Percentiles rank a stretch among this genome's conserved stretches.
These are phyloP conservation scores for Scopulariopsis brevicaulis DNA, from an alignment of 2,329 filamentous ascomycete genomes.

Conservation along the genomic window DNA sequence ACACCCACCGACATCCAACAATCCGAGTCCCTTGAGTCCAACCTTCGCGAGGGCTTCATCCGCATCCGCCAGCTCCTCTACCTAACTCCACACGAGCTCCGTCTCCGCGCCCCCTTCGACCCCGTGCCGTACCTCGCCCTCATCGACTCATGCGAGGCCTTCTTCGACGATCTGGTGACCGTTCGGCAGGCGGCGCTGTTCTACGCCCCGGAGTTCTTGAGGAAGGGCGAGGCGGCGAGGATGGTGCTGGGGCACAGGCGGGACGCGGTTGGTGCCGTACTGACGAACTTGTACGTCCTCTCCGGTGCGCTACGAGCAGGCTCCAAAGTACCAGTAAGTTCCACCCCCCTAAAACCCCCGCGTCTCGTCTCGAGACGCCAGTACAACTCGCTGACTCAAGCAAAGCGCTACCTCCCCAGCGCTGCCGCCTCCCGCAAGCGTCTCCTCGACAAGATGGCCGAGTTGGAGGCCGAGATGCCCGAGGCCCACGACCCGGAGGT, in stretches of 20 bases:
- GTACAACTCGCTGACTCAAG: background rate
- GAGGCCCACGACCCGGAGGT: slow-evolving; percentile 13
- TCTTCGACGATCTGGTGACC: slow-evolving; percentile 47
- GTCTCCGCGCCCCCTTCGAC: slow-evolving; percentile 44
- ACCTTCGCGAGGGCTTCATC: slow-evolving; percentile 48
- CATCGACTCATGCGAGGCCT: slow-evolving; percentile 41
- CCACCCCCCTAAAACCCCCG: background rate
- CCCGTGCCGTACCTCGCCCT: slow-evolving; percentile 43
- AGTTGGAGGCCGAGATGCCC: slow-evolving; percentile 28
- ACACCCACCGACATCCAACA: slow-evolving; percentile 34
- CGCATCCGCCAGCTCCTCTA: slow-evolving; percentile 37
- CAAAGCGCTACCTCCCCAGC: slow-evolving; percentile 40
- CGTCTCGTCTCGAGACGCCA: background rate
- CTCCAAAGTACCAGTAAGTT: slow-evolving; percentile 33
- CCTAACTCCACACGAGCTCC: slow-evolving; percentile 40
- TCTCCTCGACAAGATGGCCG: slow-evolving; percentile 36
- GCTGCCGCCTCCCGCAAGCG: slow-evolving; percentile 40
- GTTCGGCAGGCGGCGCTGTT: slow-evolving; percentile 46
- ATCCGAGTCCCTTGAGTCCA: slow-evolving; percentile 47
- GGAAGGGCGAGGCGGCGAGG: slow-evolving; percentile 35
- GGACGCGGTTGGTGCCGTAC: slow-evolving; percentile 44
- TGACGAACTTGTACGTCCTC: slow-evolving; percentile 47
- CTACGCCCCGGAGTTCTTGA: slow-evolving; percentile 40
- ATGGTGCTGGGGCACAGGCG: slow-evolving; percentile 37
- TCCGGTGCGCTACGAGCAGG: slow-evolving; percentile 41